These are phyloP conservation scores for Trichoderma atroviride DNA, from an alignment of 2,329 filamentous ascomycete species.

Conservation along the genomic window DNA sequence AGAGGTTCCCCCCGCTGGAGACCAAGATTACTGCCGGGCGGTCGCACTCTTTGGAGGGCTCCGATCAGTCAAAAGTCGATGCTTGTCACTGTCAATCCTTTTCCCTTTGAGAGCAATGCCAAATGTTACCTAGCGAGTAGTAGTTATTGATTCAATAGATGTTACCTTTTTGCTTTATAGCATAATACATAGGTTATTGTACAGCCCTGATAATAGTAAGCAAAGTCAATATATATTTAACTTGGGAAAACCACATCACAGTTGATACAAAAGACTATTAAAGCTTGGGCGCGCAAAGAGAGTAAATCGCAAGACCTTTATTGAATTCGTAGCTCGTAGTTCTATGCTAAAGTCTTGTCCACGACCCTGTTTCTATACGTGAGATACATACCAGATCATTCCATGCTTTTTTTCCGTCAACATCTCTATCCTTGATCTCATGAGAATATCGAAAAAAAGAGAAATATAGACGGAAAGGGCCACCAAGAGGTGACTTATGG, in stretches of 20 bases:
- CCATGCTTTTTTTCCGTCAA: conserved; percentile 17
- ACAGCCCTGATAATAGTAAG: not conserved
- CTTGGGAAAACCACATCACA: not conserved
- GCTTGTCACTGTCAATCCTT: conserved; percentile 17
- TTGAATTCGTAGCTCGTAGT: conserved; percentile 35
- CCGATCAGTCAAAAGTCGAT: conserved; percentile 25
- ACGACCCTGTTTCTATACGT: conserved; percentile 13
- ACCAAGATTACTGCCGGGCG: conserved; percentile 35
- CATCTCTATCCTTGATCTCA: conserved; percentile 20
- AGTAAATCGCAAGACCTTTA: conserved; percentile 15
- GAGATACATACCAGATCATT: conserved; percentile 19
- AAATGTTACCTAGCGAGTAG: not conserved
- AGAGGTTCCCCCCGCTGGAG: conserved; percentile 27
- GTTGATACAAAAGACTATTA: not conserved
- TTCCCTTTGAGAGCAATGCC: not conserved
- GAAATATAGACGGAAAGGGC: conserved; percentile 14
- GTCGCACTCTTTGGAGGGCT: not conserved
- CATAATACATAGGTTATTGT: not conserved
- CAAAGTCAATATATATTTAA: not conserved
- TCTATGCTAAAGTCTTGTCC: conserved; percentile 28
- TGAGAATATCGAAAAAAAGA: conserved; percentile 11
- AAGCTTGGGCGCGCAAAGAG: not conserved
- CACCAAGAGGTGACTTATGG: conserved; percentile 13
- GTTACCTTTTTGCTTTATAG: not conserved
- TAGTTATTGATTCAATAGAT: not conserved